Conservation (phyloP, 169 alveolate genomes). For the Babesia ovata region DNA sequence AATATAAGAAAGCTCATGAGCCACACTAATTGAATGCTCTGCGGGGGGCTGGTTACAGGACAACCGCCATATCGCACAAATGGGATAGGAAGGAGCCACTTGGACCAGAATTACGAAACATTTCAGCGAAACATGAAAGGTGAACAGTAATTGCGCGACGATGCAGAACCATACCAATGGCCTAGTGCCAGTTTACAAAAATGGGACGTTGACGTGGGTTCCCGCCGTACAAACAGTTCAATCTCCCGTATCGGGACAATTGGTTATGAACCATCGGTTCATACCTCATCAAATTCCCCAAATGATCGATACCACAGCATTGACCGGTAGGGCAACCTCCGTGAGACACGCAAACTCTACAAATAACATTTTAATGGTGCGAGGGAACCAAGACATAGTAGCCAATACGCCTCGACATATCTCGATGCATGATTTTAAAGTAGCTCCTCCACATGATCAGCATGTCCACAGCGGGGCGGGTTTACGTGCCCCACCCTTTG, state of each 20-base stretch:
- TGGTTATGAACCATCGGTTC: neutral
- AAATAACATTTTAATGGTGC: neutral
- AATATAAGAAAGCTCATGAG: too few relatives aligned
- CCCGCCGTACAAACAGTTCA: neutral
- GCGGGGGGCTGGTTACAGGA: neutral
- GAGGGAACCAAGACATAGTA: neutral
- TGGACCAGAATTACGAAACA: neutral
- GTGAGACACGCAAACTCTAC: neutral
- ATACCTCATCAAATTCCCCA: constrained; percentile 1
- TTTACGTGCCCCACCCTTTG: neutral
- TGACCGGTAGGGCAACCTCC: neutral
- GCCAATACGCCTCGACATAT: neutral
- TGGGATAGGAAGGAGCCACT: neutral
- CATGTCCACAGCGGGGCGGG: constrained; percentile 8
- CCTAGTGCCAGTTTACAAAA: constrained; percentile 26
- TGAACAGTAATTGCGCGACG: neutral
- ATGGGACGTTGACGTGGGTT: constrained; percentile 15
- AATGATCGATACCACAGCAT: constrained; percentile 4
- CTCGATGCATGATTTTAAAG: neutral
- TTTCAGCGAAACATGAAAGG: neutral
- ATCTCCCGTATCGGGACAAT: neutral
- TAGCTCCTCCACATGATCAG: neutral
- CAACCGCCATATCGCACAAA: neutral
- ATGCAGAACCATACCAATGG: constrained; percentile 6
- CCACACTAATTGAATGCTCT: too few relatives aligned